phyloP scores from a whole-genome alignment of 2,329 filamentous ascomycete genomes.

The Xylaria sp. region DNA sequence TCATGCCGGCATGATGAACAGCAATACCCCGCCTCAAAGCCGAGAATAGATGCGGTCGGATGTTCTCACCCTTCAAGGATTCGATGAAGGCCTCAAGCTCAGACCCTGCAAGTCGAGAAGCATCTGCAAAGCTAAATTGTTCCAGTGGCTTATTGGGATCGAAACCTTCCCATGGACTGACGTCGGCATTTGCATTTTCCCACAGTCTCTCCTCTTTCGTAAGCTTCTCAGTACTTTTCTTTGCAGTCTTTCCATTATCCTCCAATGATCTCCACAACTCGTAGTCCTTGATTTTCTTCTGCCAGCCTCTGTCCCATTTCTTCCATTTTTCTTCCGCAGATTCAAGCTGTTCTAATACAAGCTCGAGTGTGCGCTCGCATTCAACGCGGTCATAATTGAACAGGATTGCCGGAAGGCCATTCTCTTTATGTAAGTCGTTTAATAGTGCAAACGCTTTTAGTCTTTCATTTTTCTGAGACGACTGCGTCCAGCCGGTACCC shows the following conservation, averaged over 20 bases:
- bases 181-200: conserved; percentile 66
- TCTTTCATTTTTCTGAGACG: background rate
- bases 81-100: conserved; percentile 68
- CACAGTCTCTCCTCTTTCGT: conserved; percentile 59
- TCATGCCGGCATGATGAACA: conserved; percentile 84
- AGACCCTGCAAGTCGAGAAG: conserved; percentile 55
- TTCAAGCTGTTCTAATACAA: conserved; percentile 64
- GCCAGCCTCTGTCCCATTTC: conserved; percentile 68
- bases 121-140: conserved; percentile 35
- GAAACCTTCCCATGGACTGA: conserved; percentile 71
- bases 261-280: conserved; percentile 64
- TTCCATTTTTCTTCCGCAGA: conserved; percentile 68
- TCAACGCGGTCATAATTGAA: conserved; percentile 78
- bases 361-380: conserved; percentile 69
- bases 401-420: conserved; percentile 76
- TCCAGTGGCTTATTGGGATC: conserved; percentile 55
- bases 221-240: conserved; percentile 51
- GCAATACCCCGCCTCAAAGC: conserved; percentile 76
- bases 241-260: conserved; percentile 52
- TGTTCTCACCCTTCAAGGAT: conserved; percentile 62
- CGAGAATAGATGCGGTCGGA: conserved; percentile 65
- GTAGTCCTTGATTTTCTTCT: conserved; percentile 66
- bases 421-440: conserved; percentile 68
- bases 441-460: conserved; percentile 61
- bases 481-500: background rate